Conservation (phyloP, 257 asterid species). For the Anisodus acutangulus region DNA sequence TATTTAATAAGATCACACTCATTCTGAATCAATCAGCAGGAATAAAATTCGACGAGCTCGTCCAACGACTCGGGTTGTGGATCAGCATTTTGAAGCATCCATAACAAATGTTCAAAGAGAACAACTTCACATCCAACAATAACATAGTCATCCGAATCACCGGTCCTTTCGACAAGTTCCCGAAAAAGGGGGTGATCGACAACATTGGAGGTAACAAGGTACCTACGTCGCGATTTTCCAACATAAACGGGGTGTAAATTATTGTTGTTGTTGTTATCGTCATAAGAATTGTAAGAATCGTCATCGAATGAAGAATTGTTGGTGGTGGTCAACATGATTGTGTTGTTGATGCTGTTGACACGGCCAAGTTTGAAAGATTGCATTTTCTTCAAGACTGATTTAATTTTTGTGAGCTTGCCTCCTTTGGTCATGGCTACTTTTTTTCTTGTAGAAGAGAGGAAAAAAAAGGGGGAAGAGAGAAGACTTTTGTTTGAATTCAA, state of each 20-base stretch:
- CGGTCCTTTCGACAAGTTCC: conserved; percentile 56
- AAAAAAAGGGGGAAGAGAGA: not conserved
- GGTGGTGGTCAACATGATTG: conserved; percentile 18
- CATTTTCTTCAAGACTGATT: conserved; percentile 46
- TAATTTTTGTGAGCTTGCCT: conserved; percentile 40
- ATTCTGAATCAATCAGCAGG: conserved; percentile 42
- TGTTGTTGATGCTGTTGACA: conserved; percentile 22
- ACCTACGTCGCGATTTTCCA: conserved; percentile 76
- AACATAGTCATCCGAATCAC: conserved; percentile 35
- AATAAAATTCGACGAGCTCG: conserved; percentile 62
- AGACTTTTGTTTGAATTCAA: not conserved
- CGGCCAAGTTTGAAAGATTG: conserved; percentile 45
- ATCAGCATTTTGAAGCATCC: conserved; percentile 70
- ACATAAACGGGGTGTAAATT: conserved; percentile 72
- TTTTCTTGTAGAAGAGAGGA: not conserved
- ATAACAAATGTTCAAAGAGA: conserved; percentile 70
- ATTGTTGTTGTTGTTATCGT: not conserved
- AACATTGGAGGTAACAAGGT: conserved; percentile 64
- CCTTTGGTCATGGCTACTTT: conserved; percentile 38
- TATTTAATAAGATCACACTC: not conserved
- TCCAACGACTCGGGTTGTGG: conserved; percentile 72
- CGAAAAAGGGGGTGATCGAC: conserved; percentile 70
- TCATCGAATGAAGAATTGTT: not conserved
- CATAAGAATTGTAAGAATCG: not conserved
- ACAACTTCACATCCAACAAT: conserved; percentile 71